Base-by-base conservation (phyloP, 192 early-diverging fungal species). In the Coemansia nantahalensis region DNA sequence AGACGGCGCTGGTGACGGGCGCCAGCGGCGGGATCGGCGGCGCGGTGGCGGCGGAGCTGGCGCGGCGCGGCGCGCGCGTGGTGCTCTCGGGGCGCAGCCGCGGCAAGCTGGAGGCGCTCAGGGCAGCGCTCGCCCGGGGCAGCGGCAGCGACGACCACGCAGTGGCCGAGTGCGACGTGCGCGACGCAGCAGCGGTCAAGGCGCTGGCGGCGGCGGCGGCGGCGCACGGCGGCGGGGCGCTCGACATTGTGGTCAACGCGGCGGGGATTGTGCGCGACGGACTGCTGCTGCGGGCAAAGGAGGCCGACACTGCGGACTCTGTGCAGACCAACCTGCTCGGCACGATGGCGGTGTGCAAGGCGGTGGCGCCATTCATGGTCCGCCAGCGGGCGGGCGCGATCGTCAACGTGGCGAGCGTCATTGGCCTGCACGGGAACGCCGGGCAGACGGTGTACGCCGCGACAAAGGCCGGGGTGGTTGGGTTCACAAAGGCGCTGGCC, bases 381-480 rank as follows among this genome's bases (percentile, higher is more conserved):
- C 35, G 52, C 0, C 34, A 40, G 3, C 31, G 28, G 28, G 24
- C 47, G 49, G 86, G 86, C 1, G 79, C 74, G 38, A 91, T 96
- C 48, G 80, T 96, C 74, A 95, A 95, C 62, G 80, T 96, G 21
- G 79, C 90, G 5, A 92, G 90, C 48, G 82, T 90, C 2, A 74
- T 90, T 28, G 94, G 92, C 5, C 13, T 65, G 31, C 55, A 61
- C 17, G 72, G 72, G 5, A 68, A 68, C 37, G 40, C 30, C 13
- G 72, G 72, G 14, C 65, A 68, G 65, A 60, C 81, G 4, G 80
- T 82, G 13, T 95, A 95, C 65, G 80, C 84, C 49, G 92, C 93
- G 1, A 81, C 89, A 36, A 95, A 95, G 65, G 85, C 90, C 4
- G 93, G 90, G 8, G 48, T 93, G 16, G 75, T 94, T 16, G 92